These are phyloP conservation scores for Pseudogymnoascus sp. DNA, from an alignment of 2,329 filamentous ascomycete species.

Conservation along the genomic window DNA sequence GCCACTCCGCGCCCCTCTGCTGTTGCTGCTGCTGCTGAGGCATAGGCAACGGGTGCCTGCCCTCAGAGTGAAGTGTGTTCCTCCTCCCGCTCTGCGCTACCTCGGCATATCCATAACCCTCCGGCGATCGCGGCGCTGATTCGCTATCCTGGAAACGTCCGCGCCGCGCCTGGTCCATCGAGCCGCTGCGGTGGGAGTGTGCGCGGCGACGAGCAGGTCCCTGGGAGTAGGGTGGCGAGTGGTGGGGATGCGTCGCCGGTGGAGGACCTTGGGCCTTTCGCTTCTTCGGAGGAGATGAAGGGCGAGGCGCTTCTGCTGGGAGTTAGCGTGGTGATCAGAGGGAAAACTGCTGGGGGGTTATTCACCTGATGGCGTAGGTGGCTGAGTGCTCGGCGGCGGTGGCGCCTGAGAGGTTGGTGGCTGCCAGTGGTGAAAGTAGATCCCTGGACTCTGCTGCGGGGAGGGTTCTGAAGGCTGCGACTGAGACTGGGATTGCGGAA, in stretches of 20 bases:
- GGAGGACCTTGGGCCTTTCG: conserved; percentile 64
- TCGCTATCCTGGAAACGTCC: neutral
- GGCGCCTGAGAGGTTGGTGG: conserved; percentile 64
- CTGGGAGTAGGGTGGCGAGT: conserved; percentile 52
- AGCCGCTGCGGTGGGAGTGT: neutral
- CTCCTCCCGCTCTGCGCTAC: neutral
- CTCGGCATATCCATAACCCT: conserved; percentile 2
- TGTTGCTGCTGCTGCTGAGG: neutral
- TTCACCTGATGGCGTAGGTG: conserved; percentile 68
- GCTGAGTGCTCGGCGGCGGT: conserved; percentile 52
- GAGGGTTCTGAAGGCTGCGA: conserved; percentile 24
- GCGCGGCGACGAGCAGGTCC: neutral
- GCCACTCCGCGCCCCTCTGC: conserved; percentile 2
- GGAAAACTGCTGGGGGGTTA: conserved; percentile 36
- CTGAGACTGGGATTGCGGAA: conserved; percentile 4
- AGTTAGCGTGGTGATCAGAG: conserved; percentile 32
- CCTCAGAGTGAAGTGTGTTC: conserved; percentile 1
- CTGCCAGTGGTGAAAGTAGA: conserved; percentile 92
- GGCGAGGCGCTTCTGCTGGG: conserved; percentile 47
- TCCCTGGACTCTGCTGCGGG: conserved; percentile 29
- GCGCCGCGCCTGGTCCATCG: neutral
- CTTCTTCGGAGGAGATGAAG: conserved; percentile 71
- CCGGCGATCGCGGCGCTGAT: neutral
- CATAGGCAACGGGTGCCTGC: neutral
- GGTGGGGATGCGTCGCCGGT: conserved; percentile 41